Evolutionary conservation across 2,329 filamentous ascomycete species (phyloP).

Genomic region (Keithomyces neogunnii): DNA sequence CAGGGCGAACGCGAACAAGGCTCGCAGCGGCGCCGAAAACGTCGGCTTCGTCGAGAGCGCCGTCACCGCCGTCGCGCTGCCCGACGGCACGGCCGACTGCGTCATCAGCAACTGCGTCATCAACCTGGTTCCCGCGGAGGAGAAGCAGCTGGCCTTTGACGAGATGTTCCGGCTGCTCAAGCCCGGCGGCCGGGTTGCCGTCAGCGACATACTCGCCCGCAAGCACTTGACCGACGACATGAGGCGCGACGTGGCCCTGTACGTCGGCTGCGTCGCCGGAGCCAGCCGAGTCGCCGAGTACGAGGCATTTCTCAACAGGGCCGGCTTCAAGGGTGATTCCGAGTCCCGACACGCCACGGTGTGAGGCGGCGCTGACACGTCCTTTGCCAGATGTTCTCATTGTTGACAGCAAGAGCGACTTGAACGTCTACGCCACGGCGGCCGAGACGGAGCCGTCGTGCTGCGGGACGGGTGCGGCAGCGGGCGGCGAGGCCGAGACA

Average conservation of each 20-base stretch:
- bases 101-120: slow-evolving; percentile 57
- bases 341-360: background rate
- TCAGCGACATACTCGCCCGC: slow-evolving; percentile 51
- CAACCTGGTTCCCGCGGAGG: slow-evolving; percentile 44
- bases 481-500: background rate
- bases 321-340: slow-evolving; percentile 40
- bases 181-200: slow-evolving; percentile 46
- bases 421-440: slow-evolving; percentile 34
- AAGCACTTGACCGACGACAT: slow-evolving; percentile 39
- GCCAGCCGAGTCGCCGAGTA: slow-evolving; percentile 45
- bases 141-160: slow-evolving; percentile 45
- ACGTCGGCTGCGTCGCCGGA: slow-evolving; percentile 53
- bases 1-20: slow-evolving; percentile 31
- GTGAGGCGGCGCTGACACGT: background rate
- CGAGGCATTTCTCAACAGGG: slow-evolving; percentile 37
- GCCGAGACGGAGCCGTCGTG: background rate
- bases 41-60: slow-evolving; percentile 39
- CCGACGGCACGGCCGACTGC: slow-evolving; percentile 34
- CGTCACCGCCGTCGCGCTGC: slow-evolving; percentile 43
- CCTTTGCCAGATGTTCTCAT: slow-evolving; percentile 29
- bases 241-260: slow-evolving; percentile 39
- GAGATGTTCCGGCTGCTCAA: slow-evolving; percentile 52
- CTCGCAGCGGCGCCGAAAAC: slow-evolving; percentile 37
- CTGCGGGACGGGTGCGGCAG: background rate
- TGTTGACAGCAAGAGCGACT: slow-evolving; percentile 34